phyloP scores from a whole-genome alignment of 495 filamentous ascomycete species.

The Aspergillus diversus region DNA sequence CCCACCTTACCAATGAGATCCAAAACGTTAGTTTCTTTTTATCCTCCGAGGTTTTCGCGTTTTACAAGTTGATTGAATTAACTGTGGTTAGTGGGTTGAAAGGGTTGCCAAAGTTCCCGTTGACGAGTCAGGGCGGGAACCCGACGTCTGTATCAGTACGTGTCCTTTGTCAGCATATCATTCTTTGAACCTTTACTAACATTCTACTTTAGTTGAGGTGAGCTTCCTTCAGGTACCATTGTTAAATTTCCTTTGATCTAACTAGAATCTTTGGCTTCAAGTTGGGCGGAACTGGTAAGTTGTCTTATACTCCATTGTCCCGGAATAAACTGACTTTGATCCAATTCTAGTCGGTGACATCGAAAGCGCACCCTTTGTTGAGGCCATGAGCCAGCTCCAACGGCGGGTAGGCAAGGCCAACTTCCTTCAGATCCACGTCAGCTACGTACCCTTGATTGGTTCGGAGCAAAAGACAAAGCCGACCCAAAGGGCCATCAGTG shows the following conservation, averaged over 20 bases:
- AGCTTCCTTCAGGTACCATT: background rate
- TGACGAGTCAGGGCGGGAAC: slow-evolving; percentile 78
- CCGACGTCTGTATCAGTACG: slow-evolving; percentile 92
- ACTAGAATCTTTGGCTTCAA: slow-evolving; percentile 9
- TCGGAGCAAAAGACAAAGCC: slow-evolving; percentile 95
- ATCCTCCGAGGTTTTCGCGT: no score
- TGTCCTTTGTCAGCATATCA: slow-evolving; percentile 5
- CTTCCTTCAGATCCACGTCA: slow-evolving; percentile 86
- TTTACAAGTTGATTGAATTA: background rate
- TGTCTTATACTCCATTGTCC: background rate
- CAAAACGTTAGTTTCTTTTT: slow-evolving; percentile 56
- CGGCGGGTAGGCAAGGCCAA: slow-evolving; percentile 74
- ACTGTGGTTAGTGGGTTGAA: slow-evolving; percentile 66
- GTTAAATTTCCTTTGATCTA: slow-evolving; percentile 4
- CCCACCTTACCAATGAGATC: slow-evolving; percentile 87
- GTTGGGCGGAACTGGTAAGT: slow-evolving; percentile 60
- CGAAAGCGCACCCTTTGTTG: slow-evolving; percentile 86
- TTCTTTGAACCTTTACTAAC: slow-evolving; percentile 11
- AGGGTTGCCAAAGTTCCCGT: slow-evolving; percentile 84
- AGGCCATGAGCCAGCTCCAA: slow-evolving; percentile 80
- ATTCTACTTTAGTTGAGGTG: slow-evolving; percentile 20
- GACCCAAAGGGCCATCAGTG: slow-evolving; percentile 85
- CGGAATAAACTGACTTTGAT: background rate
- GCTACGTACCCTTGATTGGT: slow-evolving; percentile 68
- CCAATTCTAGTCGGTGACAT: slow-evolving; percentile 73